Conservation (phyloP, 192 early-diverging fungal species). For the Kickxella alabastrina region DNA sequence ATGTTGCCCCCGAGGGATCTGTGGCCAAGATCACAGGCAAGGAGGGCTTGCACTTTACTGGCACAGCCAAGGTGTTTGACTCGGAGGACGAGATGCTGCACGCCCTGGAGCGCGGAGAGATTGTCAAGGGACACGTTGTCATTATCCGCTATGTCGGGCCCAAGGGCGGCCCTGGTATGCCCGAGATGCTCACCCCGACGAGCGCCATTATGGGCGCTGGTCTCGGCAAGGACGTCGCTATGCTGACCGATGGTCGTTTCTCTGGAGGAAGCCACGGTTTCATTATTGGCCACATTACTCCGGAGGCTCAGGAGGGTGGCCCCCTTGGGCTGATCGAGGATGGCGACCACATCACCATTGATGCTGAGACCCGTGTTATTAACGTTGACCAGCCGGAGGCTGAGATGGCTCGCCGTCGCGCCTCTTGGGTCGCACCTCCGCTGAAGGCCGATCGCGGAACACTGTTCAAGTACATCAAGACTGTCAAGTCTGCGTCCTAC, state of each 20-base stretch:
- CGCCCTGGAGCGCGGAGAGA: constrained; percentile 82
- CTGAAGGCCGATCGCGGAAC: constrained; percentile 85
- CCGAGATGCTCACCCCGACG: constrained; percentile 98
- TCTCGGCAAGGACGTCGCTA: constrained; percentile 93
- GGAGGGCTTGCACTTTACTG: constrained; percentile 88
- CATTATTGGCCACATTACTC: constrained; percentile 98
- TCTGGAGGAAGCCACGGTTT: constrained; percentile 98
- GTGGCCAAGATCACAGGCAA: constrained; percentile 99
- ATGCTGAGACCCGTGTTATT: constrained; percentile 76
- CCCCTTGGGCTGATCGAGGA: constrained; percentile 89
- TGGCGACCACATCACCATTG: constrained; percentile 87
- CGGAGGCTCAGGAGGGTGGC: constrained; percentile 95
- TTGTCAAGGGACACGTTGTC: constrained; percentile 87
- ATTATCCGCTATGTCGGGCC: constrained; percentile 98
- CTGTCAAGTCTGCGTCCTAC: constrained; percentile 70
- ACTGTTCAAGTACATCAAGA: constrained; percentile 91
- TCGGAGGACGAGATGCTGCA: constrained; percentile 88
- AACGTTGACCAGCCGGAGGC: constrained; percentile 72
- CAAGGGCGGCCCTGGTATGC: constrained; percentile 98
- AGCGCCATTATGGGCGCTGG: constrained; percentile 99
- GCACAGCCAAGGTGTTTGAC: constrained; percentile 88
- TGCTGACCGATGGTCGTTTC: constrained; percentile 98
- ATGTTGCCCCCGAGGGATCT: constrained; percentile 90
- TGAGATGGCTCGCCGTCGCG: constrained; percentile 69
- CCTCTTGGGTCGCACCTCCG: constrained; percentile 76